Percentiles rank a stretch among this genome's conserved stretches.
phyloP scores from a whole-genome alignment of 495 filamentous ascomycete species.

The Xylaria intraflava region DNA sequence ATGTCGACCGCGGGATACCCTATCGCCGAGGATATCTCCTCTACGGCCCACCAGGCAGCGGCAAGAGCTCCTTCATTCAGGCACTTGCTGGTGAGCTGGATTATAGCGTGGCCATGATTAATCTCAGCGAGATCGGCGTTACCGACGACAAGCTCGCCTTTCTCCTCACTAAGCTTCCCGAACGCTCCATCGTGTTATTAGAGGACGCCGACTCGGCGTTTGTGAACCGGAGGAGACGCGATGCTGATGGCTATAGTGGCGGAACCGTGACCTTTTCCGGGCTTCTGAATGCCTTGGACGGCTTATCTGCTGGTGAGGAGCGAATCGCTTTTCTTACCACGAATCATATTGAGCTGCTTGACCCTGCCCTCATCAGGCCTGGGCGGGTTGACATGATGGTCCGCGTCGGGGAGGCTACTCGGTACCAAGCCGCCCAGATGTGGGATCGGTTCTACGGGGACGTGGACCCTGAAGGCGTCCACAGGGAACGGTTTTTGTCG shows the following conservation, averaged over 20 bases:
- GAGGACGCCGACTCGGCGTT: slow-evolving; percentile 97
- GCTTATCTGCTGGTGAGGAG: slow-evolving; percentile 91
- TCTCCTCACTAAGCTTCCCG: slow-evolving; percentile 80
- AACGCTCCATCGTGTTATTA: slow-evolving; percentile 75
- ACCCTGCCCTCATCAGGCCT: slow-evolving; percentile 81
- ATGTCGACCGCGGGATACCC: slow-evolving; percentile 88
- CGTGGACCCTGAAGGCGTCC: slow-evolving; percentile 55
- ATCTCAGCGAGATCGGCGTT: slow-evolving; percentile 85
- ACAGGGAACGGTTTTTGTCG: slow-evolving; percentile 48
- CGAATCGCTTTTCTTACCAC: slow-evolving; percentile 91
- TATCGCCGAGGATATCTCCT: slow-evolving; percentile 91
- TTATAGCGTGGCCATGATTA: slow-evolving; percentile 90
- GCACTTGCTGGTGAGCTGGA: slow-evolving; percentile 86
- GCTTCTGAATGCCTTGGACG: slow-evolving; percentile 86
- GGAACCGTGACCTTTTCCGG: slow-evolving; percentile 94
- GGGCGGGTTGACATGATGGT: slow-evolving; percentile 92
- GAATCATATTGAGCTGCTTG: slow-evolving; percentile 84
- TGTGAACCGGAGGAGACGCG: slow-evolving; percentile 66
- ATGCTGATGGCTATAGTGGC: slow-evolving; percentile 79
- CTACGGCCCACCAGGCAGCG: slow-evolving; percentile 88
- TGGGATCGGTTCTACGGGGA: slow-evolving; percentile 95
- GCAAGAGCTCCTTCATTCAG: slow-evolving; percentile 95
- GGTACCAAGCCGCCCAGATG: slow-evolving; percentile 75
- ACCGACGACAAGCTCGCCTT: slow-evolving; percentile 89
- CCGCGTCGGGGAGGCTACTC: slow-evolving; percentile 77